Base-by-base conservation (phyloP, 2,329 filamentous ascomycete genomes). In the Calonectria hawksworthii region DNA sequence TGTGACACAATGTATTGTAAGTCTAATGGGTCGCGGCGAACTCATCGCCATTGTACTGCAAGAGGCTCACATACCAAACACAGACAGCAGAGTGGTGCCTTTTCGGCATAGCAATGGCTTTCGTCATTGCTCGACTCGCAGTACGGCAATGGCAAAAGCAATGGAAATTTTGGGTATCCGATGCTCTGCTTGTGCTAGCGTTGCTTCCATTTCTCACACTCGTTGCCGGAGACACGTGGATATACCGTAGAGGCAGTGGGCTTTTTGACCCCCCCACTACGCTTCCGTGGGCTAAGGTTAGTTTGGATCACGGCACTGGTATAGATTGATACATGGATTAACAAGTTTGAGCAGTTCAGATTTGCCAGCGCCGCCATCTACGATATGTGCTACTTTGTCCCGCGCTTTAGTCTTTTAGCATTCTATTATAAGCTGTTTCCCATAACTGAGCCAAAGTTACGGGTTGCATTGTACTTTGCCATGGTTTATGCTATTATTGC, bases 1-100 rank as follows among this genome's bases (percentile, higher is more conserved):
- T 21, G 56, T 63, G 23, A 63, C 56, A 41, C 36, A 63, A 28
- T 63, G 56, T 14, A 63, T 63, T 63, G 56, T 63, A 63, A 63
- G 56, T 63, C 5, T 10, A 18, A 38, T 16, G 6, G 6, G 56
- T 5, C 11, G 36, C 36, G 4, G 8, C 16, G 56, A 3, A 63
- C 13, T 3, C 21, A 63, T 11, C 14, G 4, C 10, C 21, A 21
- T 7, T 18, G 18, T 13, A 9, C 18, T 13, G 21, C 56, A 61
- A 21, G 4, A 28, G 28, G 5, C 56, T 63, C 9, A 63, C 38
- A 23, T 41, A 2, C 8, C 2, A 11, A 36, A 13, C 9, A 23
- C 10, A 63, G 56, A 23, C 8, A 11, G 56, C 56, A 14, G 56
- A 63, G 16, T 63, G 56, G 56, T 63, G 56, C 16, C 18, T 63